Evolutionary conservation across 2,329 filamentous ascomycete species (phyloP).

Genomic region (Arthrobotrys iridis): DNA sequence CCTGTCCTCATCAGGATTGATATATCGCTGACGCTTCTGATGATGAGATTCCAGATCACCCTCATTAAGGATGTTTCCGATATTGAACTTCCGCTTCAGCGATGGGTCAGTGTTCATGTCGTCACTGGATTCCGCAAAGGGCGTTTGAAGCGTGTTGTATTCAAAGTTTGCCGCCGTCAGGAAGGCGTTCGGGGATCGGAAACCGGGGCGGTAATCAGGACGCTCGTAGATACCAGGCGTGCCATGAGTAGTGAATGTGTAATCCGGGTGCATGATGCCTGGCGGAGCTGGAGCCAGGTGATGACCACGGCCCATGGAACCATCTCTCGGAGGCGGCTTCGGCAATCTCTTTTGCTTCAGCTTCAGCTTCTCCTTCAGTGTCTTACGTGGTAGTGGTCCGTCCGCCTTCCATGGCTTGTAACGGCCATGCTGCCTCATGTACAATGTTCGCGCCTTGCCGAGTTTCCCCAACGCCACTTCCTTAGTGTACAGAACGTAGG

Average conservation of each 20-base stretch:
- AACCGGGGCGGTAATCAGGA: constrained; percentile 45
- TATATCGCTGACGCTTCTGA: constrained; percentile 40
- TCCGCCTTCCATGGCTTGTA: constrained; percentile 52
- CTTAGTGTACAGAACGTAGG: constrained; percentile 50
- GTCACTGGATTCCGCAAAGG: constrained; percentile 37
- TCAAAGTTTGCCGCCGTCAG: constrained; percentile 40
- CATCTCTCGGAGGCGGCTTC: constrained; percentile 48
- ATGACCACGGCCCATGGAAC: constrained; percentile 31
- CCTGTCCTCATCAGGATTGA: constrained; percentile 31
- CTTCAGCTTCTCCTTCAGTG: constrained; percentile 50
- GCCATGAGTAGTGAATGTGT: constrained; percentile 39
- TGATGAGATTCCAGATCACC: constrained; percentile 42
- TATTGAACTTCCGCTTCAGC: constrained; percentile 42
- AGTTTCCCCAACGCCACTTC: constrained; percentile 49
- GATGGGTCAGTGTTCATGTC: constrained; percentile 46
- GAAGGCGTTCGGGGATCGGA: constrained; percentile 43
- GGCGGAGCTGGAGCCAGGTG: constrained; percentile 13
- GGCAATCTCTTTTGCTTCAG: constrained; percentile 51
- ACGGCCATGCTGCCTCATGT: constrained; percentile 50
- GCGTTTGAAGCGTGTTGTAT: constrained; percentile 39
- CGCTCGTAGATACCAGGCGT: constrained; percentile 45
- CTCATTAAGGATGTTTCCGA: constrained; percentile 50
- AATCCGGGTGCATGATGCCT: constrained; percentile 34
- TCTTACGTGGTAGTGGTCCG: constrained; percentile 50
- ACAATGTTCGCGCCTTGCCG: constrained; percentile 45